These are phyloP conservation scores for Artemisia tridentata DNA, from an alignment of 129 eudicot species.

Conservation along the genomic window DNA sequence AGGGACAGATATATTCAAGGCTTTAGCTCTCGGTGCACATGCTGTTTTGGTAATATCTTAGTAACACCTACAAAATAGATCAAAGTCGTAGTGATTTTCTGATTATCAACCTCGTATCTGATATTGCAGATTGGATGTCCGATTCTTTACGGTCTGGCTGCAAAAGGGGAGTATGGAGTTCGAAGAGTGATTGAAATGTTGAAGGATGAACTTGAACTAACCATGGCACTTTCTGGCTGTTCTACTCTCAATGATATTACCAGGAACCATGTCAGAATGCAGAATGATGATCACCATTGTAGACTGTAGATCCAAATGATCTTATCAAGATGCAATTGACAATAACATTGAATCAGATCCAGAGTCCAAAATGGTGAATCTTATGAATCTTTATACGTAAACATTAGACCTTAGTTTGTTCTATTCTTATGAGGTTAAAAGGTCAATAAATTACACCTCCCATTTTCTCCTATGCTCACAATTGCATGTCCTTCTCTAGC, in stretches of 20 bases:
- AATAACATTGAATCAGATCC: background rate
- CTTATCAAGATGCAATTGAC: background rate
- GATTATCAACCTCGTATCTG: background rate
- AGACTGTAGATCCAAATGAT: background rate
- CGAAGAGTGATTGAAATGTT: slow-evolving; percentile 58
- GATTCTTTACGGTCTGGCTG: slow-evolving; percentile 60
- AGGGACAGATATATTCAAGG: slow-evolving; percentile 88
- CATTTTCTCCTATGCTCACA: no score
- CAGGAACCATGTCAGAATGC: slow-evolving; percentile 55
- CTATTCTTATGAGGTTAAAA: no score
- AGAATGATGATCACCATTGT: slow-evolving; percentile 23
- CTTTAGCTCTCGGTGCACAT: slow-evolving; percentile 82
- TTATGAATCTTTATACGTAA: background rate
- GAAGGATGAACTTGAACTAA: slow-evolving; percentile 71
- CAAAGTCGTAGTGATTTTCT: background rate
- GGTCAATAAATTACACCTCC: no score
- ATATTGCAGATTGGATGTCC: slow-evolving; percentile 68
- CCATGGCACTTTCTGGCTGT: slow-evolving; percentile 86
- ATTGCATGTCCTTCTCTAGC: no score
- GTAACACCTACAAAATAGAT: background rate
- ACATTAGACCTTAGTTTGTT: no score
- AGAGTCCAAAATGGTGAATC: background rate
- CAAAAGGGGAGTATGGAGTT: slow-evolving; percentile 64
- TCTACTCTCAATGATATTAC: slow-evolving; percentile 54
- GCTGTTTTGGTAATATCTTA: slow-evolving; percentile 60